Percentiles rank a stretch among this genome's conserved stretches.
Conservation (phyloP, 768 basidiomycete species). For the Crassisporium funariophilum region DNA sequence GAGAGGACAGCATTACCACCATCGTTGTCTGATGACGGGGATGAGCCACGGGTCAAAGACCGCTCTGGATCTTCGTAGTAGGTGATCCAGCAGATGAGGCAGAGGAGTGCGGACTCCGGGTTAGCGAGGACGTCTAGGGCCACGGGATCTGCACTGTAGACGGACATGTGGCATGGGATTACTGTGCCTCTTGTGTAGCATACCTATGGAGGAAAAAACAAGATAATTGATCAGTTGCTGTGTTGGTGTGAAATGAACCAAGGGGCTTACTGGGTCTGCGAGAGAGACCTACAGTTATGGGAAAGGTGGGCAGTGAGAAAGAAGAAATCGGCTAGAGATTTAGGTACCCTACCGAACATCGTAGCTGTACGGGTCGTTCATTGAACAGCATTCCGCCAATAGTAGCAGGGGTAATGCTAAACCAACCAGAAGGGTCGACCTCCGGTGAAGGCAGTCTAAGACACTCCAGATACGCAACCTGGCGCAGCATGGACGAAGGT, state of each 20-base stretch:
- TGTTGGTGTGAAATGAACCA: neutral
- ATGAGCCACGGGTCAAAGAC: too few species aligned
- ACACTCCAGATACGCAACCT: conserved; percentile 34
- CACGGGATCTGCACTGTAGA: conserved; percentile 29
- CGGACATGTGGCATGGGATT: conserved; percentile 36
- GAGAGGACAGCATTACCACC: conserved; percentile 2
- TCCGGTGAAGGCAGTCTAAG: conserved; percentile 32
- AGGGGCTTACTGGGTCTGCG: conserved; percentile 35
- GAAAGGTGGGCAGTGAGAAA: neutral
- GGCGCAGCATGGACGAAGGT: conserved; percentile 32
- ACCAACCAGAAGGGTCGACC: conserved; percentile 40
- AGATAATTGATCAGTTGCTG: neutral
- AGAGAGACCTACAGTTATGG: conserved; percentile 36
- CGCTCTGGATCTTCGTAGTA: conserved; percentile 21
- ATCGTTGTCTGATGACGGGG: conserved; percentile 2
- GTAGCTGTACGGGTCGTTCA: conserved; percentile 24
- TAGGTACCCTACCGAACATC: conserved; percentile 26
- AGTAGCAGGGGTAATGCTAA: conserved; percentile 18
- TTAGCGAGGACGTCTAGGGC: conserved; percentile 32
- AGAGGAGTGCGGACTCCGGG: conserved; percentile 25
- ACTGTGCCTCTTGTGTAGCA: conserved; percentile 41
- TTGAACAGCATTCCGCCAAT: conserved; percentile 24
- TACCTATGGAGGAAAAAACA: conserved; percentile 20
- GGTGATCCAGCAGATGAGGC: conserved; percentile 30
- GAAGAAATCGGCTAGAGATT: neutral